Percentiles rank a stretch among this genome's conserved stretches.
Conservation (phyloP, 805 yeast genomes). For the Metschnikowia cubensis region DNA sequence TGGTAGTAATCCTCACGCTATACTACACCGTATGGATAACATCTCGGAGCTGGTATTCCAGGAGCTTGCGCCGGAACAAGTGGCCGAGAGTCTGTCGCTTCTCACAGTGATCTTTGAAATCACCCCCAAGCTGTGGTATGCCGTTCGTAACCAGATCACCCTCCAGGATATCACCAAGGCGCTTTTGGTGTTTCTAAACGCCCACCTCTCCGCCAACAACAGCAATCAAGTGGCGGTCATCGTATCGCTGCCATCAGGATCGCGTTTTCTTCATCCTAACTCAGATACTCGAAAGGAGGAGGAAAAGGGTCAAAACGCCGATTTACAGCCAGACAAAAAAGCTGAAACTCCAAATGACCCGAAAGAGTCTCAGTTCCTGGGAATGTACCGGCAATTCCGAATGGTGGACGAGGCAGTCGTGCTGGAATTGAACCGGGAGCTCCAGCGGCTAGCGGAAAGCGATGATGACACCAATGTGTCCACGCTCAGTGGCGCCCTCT, state of each 20-base stretch:
- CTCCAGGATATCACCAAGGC: slow-evolving; percentile 60
- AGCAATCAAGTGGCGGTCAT: slow-evolving; percentile 81
- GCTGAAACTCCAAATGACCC: neutral
- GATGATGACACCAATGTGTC: slow-evolving; percentile 25
- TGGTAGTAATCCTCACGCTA: neutral
- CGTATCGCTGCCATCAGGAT: slow-evolving; percentile 68
- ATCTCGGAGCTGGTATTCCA: slow-evolving; percentile 58
- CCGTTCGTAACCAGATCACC: slow-evolving; percentile 42
- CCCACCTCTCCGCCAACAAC: slow-evolving; percentile 81
- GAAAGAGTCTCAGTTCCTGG: slow-evolving; percentile 31
- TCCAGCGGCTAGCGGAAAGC: slow-evolving; percentile 14
- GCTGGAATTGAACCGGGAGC: slow-evolving; percentile 48
- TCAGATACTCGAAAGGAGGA: slow-evolving; percentile 11
- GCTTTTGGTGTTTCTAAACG: slow-evolving; percentile 73
- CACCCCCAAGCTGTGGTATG: slow-evolving; percentile 66
- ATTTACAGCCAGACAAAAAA: no score
- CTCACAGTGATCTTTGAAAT: slow-evolving; percentile 76
- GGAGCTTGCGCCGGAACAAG: slow-evolving; percentile 26
- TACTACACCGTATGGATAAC: slow-evolving; percentile 49
- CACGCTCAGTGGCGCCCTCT: slow-evolving; percentile 68
- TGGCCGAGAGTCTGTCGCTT: slow-evolving; percentile 60
- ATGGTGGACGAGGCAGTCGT: slow-evolving; percentile 72
- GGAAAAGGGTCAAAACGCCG: neutral
- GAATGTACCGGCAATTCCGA: slow-evolving; percentile 83
- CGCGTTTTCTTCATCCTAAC: slow-evolving; percentile 67